A percentile compares a stretch with the other conserved stretches of the same genome.
Conservation (phyloP, 1,284 basidiomycete genomes). For the Fistulina hepatica region DNA sequence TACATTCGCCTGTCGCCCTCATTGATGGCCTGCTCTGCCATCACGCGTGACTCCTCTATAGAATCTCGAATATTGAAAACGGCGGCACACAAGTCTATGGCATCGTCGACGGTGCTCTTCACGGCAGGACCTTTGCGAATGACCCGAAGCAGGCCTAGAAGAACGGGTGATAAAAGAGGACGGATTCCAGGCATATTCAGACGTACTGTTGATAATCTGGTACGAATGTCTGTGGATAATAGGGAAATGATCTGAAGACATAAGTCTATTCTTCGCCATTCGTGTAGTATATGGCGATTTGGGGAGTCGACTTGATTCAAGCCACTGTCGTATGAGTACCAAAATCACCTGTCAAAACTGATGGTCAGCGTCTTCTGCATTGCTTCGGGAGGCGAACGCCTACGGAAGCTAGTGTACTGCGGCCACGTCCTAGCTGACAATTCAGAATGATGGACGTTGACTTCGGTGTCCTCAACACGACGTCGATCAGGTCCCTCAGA, state of each 20-base stretch:
- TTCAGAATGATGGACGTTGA: slow-evolving; percentile 87
- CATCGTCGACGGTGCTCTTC: slow-evolving; percentile 84
- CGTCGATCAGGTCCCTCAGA: slow-evolving; percentile 67
- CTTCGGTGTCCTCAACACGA: slow-evolving; percentile 67
- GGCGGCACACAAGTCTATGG: slow-evolving; percentile 80
- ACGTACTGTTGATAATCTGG: slow-evolving; percentile 69
- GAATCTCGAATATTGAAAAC: slow-evolving; percentile 81
- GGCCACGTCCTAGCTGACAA: slow-evolving; percentile 92
- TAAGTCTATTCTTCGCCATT: slow-evolving; percentile 19
- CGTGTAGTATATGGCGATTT: slow-evolving; percentile 29
- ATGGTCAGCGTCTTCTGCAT: not conserved
- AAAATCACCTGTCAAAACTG: slow-evolving; percentile 56
- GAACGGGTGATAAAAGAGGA: not conserved
- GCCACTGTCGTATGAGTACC: slow-evolving; percentile 81
- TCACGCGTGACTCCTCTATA: slow-evolving; percentile 72
- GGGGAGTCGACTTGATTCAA: slow-evolving; percentile 35
- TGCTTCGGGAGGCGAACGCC: slow-evolving; percentile 16
- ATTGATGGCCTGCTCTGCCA: slow-evolving; percentile 70
- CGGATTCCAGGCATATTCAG: not conserved
- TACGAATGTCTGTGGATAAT: slow-evolving; percentile 53
- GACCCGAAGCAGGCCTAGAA: slow-evolving; percentile 79
- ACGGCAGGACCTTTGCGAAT: slow-evolving; percentile 82
- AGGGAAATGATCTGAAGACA: slow-evolving; percentile 20
- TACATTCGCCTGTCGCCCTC: slow-evolving; percentile 55
- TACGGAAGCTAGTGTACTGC: slow-evolving; percentile 84